A percentile compares a stretch with the other conserved stretches of the same genome.
These are phyloP conservation scores for Mycena polygramma DNA, from an alignment of 768 basidiomycete genomes.

Conservation along the genomic window DNA sequence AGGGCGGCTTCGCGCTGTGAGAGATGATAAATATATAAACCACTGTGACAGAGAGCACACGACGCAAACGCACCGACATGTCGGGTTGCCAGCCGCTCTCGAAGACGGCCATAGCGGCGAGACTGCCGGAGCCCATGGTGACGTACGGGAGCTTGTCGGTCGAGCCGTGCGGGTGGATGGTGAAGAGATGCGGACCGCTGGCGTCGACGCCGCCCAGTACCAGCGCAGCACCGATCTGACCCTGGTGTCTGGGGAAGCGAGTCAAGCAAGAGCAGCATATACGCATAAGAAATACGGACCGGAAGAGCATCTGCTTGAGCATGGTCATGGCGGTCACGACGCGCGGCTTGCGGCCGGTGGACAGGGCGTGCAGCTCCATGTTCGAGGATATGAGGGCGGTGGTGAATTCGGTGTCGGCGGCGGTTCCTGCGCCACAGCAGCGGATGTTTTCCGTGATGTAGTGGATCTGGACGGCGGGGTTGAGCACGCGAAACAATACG, in stretches of 20 bases:
- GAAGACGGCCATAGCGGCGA: conserved; percentile 99
- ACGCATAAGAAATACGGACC: conserved; percentile 14
- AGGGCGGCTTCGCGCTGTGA: conserved; percentile 84
- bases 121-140: conserved; percentile 96
- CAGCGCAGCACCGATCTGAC: conserved; percentile 93
- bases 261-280: not conserved
- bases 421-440: conserved; percentile 98
- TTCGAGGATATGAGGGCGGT: conserved; percentile 97
- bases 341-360: conserved; percentile 90
- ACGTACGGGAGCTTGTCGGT: conserved; percentile 99
- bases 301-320: conserved; percentile 37
- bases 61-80: conserved; percentile 72
- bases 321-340: conserved; percentile 97
- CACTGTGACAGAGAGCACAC: not conserved
- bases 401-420: conserved; percentile 97
- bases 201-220: conserved; percentile 97
- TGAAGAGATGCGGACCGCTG: conserved; percentile 95
- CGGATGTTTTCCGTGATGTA: conserved; percentile 95
- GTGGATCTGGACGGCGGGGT: conserved; percentile 78
- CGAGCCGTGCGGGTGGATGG: conserved; percentile 95
- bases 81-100: conserved; percentile 87
- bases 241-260: conserved; percentile 78
- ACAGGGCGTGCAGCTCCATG: conserved; percentile 92
- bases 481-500: not conserved
- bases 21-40: conserved; percentile 8